Evolutionary conservation across 768 basidiomycete species (phyloP), one percentile per base, ranked within the genome.

Genomic region (Mycena rebaudengoi): DNA sequence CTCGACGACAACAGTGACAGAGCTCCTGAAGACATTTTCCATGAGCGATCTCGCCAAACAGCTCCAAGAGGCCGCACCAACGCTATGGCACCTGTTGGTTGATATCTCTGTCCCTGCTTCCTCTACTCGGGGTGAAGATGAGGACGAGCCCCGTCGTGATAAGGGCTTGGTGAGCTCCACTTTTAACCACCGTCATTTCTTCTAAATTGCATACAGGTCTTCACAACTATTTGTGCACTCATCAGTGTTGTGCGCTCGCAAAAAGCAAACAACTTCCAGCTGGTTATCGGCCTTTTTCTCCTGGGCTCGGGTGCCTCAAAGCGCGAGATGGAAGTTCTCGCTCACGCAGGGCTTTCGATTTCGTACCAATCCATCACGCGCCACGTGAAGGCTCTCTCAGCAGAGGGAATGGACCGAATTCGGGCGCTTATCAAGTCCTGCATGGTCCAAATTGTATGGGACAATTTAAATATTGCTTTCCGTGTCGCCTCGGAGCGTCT

Each of bases 381-480:
- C 5, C 61, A 66, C 33, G 30, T 69, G 16, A 46, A 63, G 26
- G 25, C n/a, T 11, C 37, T 68, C 5, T 68, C 67, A n/a, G 20
- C 28, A 23, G 53, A 55, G 53, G 53, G 53, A 0, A 18, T 55
- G 40, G 53, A 2, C 10, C 18, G 21, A 6, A 44, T 75, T 21
- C 70, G 68, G 46, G 35, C 61, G 13, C 66, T 74, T 14, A 62
- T 67, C 1, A n/a, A 63, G 21, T n/a, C n/a, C n/a, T n/a, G n/a
- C n/a, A n/a, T n/a, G n/a, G n/a, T n/a, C n/a, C n/a, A n/a, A n/a
- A n/a, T n/a, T n/a, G n/a, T n/a, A n/a, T n/a, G n/a, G n/a, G n/a
- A n/a, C n/a, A n/a, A n/a, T 13, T 11, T 33, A 2, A 16, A 25
- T 37, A 51, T 51, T 18, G 49, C 49, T 12, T 51, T 51, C 49